phyloP scores from a whole-genome alignment of 345 rosid genomes.

The Populus nigra region DNA sequence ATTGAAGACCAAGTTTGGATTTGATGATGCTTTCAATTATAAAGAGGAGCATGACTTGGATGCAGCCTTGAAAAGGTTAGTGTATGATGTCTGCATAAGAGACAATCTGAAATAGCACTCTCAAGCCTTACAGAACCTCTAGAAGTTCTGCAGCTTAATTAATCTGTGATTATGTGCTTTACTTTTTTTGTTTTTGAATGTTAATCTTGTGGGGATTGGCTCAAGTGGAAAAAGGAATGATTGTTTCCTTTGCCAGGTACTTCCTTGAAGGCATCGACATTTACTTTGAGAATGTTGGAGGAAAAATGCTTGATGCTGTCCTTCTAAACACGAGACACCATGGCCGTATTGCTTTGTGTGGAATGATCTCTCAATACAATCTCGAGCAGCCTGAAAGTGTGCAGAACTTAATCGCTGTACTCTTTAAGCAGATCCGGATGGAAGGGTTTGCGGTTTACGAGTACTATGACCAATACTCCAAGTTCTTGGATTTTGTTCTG shows the following conservation, averaged over 20 bases:
- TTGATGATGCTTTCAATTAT: conserved; percentile 60
- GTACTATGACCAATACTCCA: conserved; percentile 6
- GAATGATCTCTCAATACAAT: conserved; percentile 62
- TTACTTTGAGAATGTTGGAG: conserved; percentile 56
- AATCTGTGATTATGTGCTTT: no score
- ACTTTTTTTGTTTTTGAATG: no score
- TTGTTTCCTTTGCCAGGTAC: conserved; percentile 21
- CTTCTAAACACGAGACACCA: conserved; percentile 41
- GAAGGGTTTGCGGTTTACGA: conserved; percentile 16
- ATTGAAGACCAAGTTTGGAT: conserved; percentile 56
- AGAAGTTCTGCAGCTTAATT: no score
- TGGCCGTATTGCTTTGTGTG: conserved; percentile 45
- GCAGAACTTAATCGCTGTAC: conserved; percentile 2
- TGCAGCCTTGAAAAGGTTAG: conserved; percentile 47
- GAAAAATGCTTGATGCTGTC: conserved; percentile 55
- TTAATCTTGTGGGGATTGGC: no score
- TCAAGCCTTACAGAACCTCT: no score
- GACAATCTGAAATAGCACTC: no score
- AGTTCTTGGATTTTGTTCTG: conserved; percentile 22
- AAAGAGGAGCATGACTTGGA: conserved; percentile 43
- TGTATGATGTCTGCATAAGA: not conserved
- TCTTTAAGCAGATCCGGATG: conserved; percentile 14
- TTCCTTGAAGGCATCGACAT: conserved; percentile 63
- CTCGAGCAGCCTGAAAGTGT: conserved; percentile 34
- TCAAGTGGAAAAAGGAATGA: no score